Conservation (phyloP, 208 protist genomes). For the Wallacemonas rigidus region DNA sequence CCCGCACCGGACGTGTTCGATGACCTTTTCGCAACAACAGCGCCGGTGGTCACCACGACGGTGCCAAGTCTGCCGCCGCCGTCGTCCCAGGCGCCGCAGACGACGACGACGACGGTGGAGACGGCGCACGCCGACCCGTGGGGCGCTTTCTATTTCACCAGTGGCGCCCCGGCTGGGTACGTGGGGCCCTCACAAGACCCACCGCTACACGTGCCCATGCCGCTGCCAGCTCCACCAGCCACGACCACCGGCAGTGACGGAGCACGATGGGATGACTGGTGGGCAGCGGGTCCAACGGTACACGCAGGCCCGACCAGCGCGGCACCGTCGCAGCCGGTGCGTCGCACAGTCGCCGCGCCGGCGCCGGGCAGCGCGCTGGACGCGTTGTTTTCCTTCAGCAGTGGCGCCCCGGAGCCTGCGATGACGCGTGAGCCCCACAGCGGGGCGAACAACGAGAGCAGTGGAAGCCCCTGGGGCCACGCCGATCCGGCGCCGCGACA, state of each 20-base stretch:
- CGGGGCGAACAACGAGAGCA: background rate
- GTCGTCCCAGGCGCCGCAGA: background rate
- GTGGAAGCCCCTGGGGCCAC: background rate
- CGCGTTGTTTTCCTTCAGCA: constrained; percentile 41
- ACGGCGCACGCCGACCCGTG: background rate
- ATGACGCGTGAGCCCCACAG: background rate
- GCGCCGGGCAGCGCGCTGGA: constrained; percentile 39
- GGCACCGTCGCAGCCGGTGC: background rate
- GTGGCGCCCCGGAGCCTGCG: background rate
- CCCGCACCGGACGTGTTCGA: constrained; percentile 6
- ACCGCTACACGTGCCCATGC: background rate
- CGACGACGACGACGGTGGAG: constrained; percentile 21
- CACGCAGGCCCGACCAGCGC: background rate
- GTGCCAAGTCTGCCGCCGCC: background rate
- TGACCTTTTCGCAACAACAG: background rate
- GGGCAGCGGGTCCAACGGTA: background rate
- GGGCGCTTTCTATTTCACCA: constrained; percentile 24
- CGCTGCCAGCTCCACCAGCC: background rate
- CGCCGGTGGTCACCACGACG: constrained; percentile 4
- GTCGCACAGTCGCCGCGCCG: constrained; percentile 9
- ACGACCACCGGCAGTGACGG: too few relatives aligned
- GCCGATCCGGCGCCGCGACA: background rate
- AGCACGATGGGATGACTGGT: too few relatives aligned
- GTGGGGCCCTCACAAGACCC: constrained; percentile 10
- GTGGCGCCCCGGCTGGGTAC: constrained; percentile 39